These are phyloP conservation scores for Quercus wislizeni DNA, from an alignment of 306 rosid species.

Conservation along the genomic window DNA sequence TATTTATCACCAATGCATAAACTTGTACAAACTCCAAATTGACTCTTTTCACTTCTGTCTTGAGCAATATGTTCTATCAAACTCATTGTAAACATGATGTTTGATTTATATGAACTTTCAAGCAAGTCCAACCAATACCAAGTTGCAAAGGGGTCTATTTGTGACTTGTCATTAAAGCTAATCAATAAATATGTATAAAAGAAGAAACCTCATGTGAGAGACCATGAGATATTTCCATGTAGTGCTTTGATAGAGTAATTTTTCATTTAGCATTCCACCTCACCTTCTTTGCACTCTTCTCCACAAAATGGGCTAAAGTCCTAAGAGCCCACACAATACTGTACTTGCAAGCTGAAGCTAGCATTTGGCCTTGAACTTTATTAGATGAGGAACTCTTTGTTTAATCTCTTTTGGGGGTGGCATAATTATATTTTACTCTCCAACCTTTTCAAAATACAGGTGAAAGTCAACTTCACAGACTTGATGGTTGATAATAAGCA, in stretches of 20 bases:
- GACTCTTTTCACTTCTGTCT: neutral
- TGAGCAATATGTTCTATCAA: neutral
- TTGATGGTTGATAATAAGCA: constrained; percentile 40
- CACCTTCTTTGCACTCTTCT: too few species aligned
- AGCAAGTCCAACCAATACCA: neutral
- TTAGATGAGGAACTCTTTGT: neutral
- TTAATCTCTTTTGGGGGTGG: neutral
- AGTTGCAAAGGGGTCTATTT: neutral
- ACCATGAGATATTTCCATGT: too few species aligned
- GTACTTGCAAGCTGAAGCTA: neutral
- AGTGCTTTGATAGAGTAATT: too few species aligned
- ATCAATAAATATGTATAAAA: neutral
- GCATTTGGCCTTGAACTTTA: neutral
- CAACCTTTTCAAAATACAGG: constrained; percentile 79
- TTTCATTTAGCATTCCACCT: too few species aligned
- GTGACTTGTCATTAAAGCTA: neutral
- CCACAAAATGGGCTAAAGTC: too few species aligned
- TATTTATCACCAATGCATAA: neutral
- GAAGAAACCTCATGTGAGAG: too few species aligned
- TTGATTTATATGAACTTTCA: neutral
- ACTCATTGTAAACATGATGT: neutral
- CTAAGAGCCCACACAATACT: too few species aligned
- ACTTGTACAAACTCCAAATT: neutral
- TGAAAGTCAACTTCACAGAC: constrained; percentile 94
- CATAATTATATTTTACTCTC: constrained; percentile 66